Base-by-base conservation (phyloP, 768 basidiomycete species). In the Tricholoma hemisulphureum region DNA sequence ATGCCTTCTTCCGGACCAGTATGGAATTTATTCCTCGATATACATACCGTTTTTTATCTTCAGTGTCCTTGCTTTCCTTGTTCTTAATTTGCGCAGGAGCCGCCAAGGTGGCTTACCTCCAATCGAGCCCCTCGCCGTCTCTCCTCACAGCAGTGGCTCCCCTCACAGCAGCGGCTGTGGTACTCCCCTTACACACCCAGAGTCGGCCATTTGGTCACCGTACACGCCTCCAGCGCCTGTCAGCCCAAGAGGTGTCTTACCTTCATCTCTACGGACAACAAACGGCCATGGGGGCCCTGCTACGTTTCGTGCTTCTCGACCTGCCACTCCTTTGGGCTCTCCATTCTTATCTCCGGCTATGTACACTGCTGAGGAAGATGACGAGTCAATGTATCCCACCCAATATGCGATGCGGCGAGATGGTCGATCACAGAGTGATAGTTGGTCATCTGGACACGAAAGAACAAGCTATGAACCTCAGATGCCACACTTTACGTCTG, bases 1-100 rank as follows among this genome's bases (percentile, higher is more conserved):
- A 0, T 97, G 95, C 70, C 73, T 84, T 64, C 79, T 96, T n/a
- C 95, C 95, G 0, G 83, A 91, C 63, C 86, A 88, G 55, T 72
- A 74, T 50, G 74, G 74, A 20, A 80, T 91, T 31, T 87, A 89
- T 70, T 73, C 74, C 16, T 73, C 77, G 39, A 70, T 84, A 41
- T 94, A 95, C 71, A 58, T 83, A n/a, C 86, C 90, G 5, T 77
- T 83, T 37, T 67, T 83, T n/a, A 37, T 83, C 56, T 51, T 63
- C 35, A 65, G 58, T 9, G 29, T 35, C 4, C 60, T 89, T 34
- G 84, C 86, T 4, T 56, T 86, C 16, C 24, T 85, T 21, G 56
- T 75, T 3, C 67, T 89, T 23, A 62, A 83, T 37, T 55, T 79
- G 29, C 59, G 80, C 41, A 84, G 85, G 65, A 65, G 76, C 28